Evolutionary conservation across 495 filamentous ascomycete genomes (phyloP), one percentile per base, ranked within the genome.

Genomic region (Penicillium paxilli): DNA sequence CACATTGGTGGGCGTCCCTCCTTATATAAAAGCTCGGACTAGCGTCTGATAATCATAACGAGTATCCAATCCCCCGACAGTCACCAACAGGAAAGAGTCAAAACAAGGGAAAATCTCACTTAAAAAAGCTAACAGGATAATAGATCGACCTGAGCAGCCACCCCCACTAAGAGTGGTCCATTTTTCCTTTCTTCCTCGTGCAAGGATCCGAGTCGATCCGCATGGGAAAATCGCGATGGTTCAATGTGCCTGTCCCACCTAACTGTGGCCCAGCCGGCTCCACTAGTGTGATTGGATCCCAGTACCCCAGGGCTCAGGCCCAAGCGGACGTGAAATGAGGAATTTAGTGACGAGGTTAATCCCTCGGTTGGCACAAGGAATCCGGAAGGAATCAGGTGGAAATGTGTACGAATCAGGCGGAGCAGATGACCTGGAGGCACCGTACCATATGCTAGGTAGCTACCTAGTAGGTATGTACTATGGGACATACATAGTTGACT

Each of bases 11-110:
- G 62, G 62, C 56, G 56, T 54, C 51, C 59, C 61, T 68, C 58
- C 65, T 71, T 71, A 68, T 73, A 73, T 66, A 64, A 63, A 55
- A 63, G 57, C 61, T 57, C 52, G 40, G 57, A 42, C 64, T 64
- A 64, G 64, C 55, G 64, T 62, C 57, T 64, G 64, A 64, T 64
- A 58, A 60, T 64, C 60, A 53, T 54, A 52, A 62, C 52, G 53
- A 65, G 59, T 41, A 57, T 57, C 57, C 64, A 66, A 64, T 61
- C 55, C 55, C 38, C 52, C 56, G 46, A 47, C 20, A 14, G 30
- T 30, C 44, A 53, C 41, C 28, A 54, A 19, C 12, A 22, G 37
- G 25, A 51, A 37, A 19, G 37, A 47, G n/a, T 24, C 30, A 47
- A 32, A 28, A 40, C 38, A 38, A 37, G 26, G 25, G 28, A 14